Evolutionary conservation across 1,284 basidiomycete species (phyloP).

Genomic region (Microbotryum intermedium): DNA sequence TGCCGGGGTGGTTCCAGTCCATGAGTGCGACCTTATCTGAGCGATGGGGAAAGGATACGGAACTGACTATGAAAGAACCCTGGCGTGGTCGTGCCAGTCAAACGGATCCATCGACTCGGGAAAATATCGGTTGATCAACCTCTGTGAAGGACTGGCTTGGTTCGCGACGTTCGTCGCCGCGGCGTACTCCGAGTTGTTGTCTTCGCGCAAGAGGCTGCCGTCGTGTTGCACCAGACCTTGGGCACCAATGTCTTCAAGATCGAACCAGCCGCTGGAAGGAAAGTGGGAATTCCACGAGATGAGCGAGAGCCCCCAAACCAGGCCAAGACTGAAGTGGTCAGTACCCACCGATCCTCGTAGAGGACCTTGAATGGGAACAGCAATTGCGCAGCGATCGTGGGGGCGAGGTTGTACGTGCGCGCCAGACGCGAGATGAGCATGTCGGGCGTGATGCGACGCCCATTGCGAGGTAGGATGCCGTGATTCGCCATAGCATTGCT

Average conservation of each 20-base stretch:
- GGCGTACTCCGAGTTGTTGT: slow-evolving; percentile 3
- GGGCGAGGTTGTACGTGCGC: slow-evolving; percentile 25
- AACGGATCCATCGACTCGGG: background rate
- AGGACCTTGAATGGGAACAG: slow-evolving; percentile 15
- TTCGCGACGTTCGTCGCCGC: slow-evolving; percentile 1
- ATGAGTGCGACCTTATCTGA: too few relatives aligned
- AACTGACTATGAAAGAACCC: slow-evolving; percentile 7
- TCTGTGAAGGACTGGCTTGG: slow-evolving; percentile 6
- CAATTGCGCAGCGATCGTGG: slow-evolving; percentile 26
- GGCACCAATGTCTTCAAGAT: slow-evolving; percentile 9
- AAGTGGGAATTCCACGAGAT: background rate
- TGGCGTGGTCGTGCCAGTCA: slow-evolving; percentile 2
- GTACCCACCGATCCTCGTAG: slow-evolving; percentile 3
- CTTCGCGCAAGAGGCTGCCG: slow-evolving; percentile 8
- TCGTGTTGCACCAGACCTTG: slow-evolving; percentile 18
- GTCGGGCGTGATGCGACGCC: slow-evolving; percentile 15
- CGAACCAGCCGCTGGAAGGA: slow-evolving; percentile 4
- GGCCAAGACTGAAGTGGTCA: background rate
- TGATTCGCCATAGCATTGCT: background rate
- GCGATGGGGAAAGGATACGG: background rate
- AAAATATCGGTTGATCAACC: slow-evolving; percentile 13
- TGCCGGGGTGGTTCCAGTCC: too few relatives aligned
- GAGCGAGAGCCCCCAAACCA: background rate
- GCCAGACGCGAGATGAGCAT: slow-evolving; percentile 8
- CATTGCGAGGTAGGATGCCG: slow-evolving; percentile 18